Conservation (phyloP, 2,329 filamentous ascomycete genomes). For the Ophiostoma quercus region DNA sequence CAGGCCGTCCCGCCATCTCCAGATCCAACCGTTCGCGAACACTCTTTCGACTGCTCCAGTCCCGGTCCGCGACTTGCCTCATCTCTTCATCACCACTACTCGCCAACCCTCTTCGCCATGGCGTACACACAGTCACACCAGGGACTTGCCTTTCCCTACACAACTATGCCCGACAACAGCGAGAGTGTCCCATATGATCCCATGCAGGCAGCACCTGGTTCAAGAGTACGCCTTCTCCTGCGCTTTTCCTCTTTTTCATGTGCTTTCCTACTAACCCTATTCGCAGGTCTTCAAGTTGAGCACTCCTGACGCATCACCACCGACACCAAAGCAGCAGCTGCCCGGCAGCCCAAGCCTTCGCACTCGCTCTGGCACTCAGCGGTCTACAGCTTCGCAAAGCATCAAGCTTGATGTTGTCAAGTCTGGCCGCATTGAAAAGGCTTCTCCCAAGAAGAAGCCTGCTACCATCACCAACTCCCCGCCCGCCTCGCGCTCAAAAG, state of each 20-base stretch:
- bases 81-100: slow-evolving; percentile 27
- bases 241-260: too few relatives aligned
- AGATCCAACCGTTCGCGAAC: slow-evolving; percentile 35
- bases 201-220: not conserved
- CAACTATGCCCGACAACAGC: slow-evolving; percentile 19
- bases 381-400: slow-evolving; percentile 30
- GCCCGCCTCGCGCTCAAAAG: slow-evolving; percentile 33
- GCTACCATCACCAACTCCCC: slow-evolving; percentile 19
- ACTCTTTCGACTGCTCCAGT: slow-evolving; percentile 40
- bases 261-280: not conserved
- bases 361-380: slow-evolving; percentile 28
- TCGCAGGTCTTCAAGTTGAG: slow-evolving; percentile 21
- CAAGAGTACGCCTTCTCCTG: not conserved
- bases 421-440: slow-evolving; percentile 36
- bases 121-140: slow-evolving; percentile 31
- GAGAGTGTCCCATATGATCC: slow-evolving; percentile 18
- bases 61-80: slow-evolving; percentile 38
- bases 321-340: slow-evolving; percentile 35
- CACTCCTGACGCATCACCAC: slow-evolving; percentile 38
- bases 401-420: slow-evolving; percentile 35
- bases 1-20: slow-evolving; percentile 43
- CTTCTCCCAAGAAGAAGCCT: slow-evolving; percentile 39
- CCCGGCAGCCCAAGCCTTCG: slow-evolving; percentile 29
- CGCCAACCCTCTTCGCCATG: slow-evolving; percentile 31
- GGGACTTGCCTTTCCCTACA: slow-evolving; percentile 25